phyloP scores from a whole-genome alignment of 192 early-diverging fungal genomes.

The Umbelopsis sp. region DNA sequence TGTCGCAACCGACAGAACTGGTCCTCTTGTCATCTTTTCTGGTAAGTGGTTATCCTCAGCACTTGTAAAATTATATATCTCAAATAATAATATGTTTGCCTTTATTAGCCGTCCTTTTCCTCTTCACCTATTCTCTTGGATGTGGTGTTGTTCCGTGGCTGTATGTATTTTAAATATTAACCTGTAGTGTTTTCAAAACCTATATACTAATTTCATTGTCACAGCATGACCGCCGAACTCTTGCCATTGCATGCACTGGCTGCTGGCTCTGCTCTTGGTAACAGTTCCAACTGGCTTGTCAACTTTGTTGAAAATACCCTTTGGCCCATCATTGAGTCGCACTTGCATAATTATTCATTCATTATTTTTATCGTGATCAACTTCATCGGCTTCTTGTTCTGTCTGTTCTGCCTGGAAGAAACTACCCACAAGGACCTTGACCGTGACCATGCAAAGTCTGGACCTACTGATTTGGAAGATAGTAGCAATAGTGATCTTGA shows the following conservation, averaged over 20 bases:
- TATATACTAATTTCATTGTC: neutral
- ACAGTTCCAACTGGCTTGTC: conserved; percentile 68
- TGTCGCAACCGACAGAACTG: conserved; percentile 46
- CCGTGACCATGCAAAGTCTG: neutral
- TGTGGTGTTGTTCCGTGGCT: conserved; percentile 85
- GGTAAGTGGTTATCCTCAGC: conserved; percentile 24
- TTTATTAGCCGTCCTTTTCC: conserved; percentile 65
- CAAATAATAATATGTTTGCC: neutral
- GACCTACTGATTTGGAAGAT: conserved; percentile 1
- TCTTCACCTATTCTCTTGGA: conserved; percentile 75
- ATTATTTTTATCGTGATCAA: conserved; percentile 74
- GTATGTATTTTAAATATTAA: neutral
- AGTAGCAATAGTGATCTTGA: neutral
- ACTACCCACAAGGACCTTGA: conserved; percentile 51
- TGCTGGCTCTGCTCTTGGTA: conserved; percentile 71
- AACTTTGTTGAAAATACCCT: conserved; percentile 49
- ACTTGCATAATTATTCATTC: conserved; percentile 44
- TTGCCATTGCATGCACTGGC: conserved; percentile 77
- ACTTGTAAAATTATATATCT: neutral
- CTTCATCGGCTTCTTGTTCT: conserved; percentile 64
- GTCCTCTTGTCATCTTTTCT: conserved; percentile 61
- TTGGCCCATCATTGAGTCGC: conserved; percentile 39
- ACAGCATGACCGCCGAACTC: conserved; percentile 70
- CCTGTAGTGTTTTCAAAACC: neutral
- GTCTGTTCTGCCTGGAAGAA: conserved; percentile 77